Percentiles rank a stretch among this genome's conserved stretches.
Conservation (phyloP, 768 basidiomycete species). For the Cystobasidium onofrii region DNA sequence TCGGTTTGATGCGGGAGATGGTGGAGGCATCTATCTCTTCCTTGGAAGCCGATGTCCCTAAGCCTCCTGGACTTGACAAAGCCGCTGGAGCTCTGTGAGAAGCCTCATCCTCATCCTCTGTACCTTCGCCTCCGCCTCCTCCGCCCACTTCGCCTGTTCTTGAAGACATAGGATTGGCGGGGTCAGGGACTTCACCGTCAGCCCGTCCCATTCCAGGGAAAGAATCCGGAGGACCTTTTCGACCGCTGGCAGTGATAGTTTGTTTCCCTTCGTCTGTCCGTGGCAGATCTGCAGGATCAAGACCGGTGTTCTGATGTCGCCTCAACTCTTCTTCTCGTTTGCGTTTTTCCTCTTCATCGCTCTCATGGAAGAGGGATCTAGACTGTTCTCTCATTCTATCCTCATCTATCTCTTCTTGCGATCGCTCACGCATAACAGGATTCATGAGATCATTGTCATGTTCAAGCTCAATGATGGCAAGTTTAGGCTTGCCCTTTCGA, state of each 20-base stretch:
- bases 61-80: constrained; percentile 29
- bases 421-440: constrained; percentile 51
- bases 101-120: constrained; percentile 27
- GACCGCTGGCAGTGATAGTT: constrained; percentile 28
- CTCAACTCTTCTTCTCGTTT: not conserved
- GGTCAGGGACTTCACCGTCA: not conserved
- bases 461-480: constrained; percentile 64
- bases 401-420: constrained; percentile 19
- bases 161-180: not conserved
- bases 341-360: constrained; percentile 6
- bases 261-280: constrained; percentile 21
- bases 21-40: constrained; percentile 50
- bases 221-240: not conserved
- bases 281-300: constrained; percentile 8
- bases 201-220: constrained; percentile 28
- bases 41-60: constrained; percentile 31
- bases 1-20: constrained; percentile 58
- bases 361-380: constrained; percentile 9
- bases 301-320: constrained; percentile 19
- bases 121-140: not conserved
- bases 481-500: constrained; percentile 18
- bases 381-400: constrained; percentile 41
- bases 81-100: not conserved
- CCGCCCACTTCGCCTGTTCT: not conserved
- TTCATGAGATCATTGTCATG: constrained; percentile 63